Evolutionary conservation across 768 basidiomycete species (phyloP), one percentile per base, ranked within the genome.

Genomic region (Lentinula raphanica): DNA sequence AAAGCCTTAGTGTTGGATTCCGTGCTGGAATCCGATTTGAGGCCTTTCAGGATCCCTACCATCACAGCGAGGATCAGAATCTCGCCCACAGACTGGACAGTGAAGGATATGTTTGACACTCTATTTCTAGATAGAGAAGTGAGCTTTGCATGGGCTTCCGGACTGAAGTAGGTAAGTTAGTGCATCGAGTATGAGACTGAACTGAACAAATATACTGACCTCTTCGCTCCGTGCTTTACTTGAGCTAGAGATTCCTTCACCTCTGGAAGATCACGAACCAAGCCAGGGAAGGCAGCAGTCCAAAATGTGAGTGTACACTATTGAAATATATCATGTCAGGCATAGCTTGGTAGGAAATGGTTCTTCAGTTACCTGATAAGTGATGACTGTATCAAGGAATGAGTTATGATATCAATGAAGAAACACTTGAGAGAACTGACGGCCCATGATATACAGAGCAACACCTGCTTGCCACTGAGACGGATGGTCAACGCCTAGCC

Each of bases 201-300:
- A 11, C n/a, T n/a, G n/a, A n/a, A n/a, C n/a, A n/a, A n/a, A n/a
- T n/a, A n/a, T n/a, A 63, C 74, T 50, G 49, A 84, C 87, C 73
- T 67, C 71, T 85, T 86, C 3, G 63, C 65, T 8, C 79, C 80
- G 7, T 66, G 56, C 40, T 70, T 68, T 2, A 72, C 74, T 49
- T 77, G 68, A 3, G 56, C 58, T 4, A 75, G 70, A 2, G 86
- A 88, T 50, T 75, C 68, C 60, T 80, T 76, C n/a, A 91, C 81
- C 63, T 88, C 83, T 0, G 86, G 84, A 27, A 90, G 77, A 67
- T 90, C 81, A 8, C 82, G 78, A 23, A 86, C 85, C 15, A 92
- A 75, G 17, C 87, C 88, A 0, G 89, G 88, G 66, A 92, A 90
- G 12, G 90, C 89, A 12, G 90, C 90, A 0, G 87, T 88, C 88